Percentiles rank a stretch among this genome's conserved stretches.
phyloP scores from a whole-genome alignment of 768 basidiomycete species.

The Termitomyces sp. region DNA sequence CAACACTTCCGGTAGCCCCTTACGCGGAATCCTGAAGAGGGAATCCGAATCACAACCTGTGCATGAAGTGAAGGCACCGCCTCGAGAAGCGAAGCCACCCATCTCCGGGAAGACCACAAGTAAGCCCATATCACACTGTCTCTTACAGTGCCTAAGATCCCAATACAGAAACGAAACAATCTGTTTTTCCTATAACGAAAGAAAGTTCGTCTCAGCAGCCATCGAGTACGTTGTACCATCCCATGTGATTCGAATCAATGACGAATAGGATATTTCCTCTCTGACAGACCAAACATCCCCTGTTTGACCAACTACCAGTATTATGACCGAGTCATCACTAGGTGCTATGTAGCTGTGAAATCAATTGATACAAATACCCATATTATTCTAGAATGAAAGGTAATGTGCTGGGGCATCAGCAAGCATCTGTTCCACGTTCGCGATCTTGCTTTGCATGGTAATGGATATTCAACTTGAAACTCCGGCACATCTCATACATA shows the following conservation, averaged over 20 bases:
- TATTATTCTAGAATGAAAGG: background rate
- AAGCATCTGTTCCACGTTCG: background rate
- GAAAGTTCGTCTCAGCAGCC: background rate
- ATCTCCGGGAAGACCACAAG: background rate
- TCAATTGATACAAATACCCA: background rate
- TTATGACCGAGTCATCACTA: background rate
- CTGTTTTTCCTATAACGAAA: background rate
- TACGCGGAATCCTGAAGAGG: slow-evolving; percentile 1
- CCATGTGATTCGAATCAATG: background rate
- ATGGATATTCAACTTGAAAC: background rate
- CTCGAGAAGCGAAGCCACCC: background rate
- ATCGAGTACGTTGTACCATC: background rate
- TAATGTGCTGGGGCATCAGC: background rate
- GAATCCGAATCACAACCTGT: background rate
- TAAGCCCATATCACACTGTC: background rate
- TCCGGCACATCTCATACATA: background rate
- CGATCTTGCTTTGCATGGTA: background rate
- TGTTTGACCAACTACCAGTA: background rate
- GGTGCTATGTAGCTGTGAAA: background rate
- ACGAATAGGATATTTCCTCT: background rate
- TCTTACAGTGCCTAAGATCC: background rate
- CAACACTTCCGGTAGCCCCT: background rate
- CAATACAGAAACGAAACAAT: background rate
- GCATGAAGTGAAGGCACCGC: background rate
- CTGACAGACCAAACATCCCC: background rate